These are phyloP conservation scores for Epichloe brachyelytri DNA, from an alignment of 2,329 filamentous ascomycete genomes.

Conservation along the genomic window DNA sequence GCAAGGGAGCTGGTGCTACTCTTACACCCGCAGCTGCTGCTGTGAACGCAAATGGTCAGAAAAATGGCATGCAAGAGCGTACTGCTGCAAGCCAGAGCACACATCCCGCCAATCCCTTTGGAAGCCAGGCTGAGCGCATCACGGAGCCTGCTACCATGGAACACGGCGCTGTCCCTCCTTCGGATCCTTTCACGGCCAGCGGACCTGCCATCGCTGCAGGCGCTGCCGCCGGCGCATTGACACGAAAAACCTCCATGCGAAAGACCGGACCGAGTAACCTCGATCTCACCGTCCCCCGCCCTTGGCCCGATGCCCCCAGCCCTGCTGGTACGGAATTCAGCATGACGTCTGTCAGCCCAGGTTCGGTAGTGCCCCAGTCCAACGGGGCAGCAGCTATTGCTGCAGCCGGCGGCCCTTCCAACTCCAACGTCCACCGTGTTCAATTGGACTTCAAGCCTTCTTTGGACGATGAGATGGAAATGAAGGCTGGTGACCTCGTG, in stretches of 20 bases:
- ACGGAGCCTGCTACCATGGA: slow-evolving; percentile 29
- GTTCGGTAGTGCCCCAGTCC: slow-evolving; percentile 23
- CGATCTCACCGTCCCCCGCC: slow-evolving; percentile 37
- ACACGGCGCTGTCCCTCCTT: slow-evolving; percentile 3
- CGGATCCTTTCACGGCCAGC: slow-evolving; percentile 22
- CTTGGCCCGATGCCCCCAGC: slow-evolving; percentile 35
- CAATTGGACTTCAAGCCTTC: slow-evolving; percentile 90
- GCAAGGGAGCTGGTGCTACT: slow-evolving; percentile 32
- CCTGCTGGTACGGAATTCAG: slow-evolving; percentile 53
- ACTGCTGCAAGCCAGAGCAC: slow-evolving; percentile 31
- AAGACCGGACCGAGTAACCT: slow-evolving; percentile 37
- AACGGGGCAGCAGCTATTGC: slow-evolving; percentile 45
- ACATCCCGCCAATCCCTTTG: slow-evolving; percentile 59
- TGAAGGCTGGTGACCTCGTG: slow-evolving; percentile 72
- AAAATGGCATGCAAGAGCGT: slow-evolving; percentile 34
- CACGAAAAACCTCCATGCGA: slow-evolving; percentile 44
- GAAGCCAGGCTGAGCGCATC: slow-evolving; percentile 41
- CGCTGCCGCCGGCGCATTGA: slow-evolving; percentile 23
- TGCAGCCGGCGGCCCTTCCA: slow-evolving; percentile 45
- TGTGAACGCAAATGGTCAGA: slow-evolving; percentile 9
- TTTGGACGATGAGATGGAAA: slow-evolving; percentile 79
- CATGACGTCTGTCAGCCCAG: slow-evolving; percentile 38
- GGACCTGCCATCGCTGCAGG: slow-evolving; percentile 23
- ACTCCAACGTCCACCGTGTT: slow-evolving; percentile 69
- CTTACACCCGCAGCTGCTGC: slow-evolving; percentile 17